Evolutionary conservation across 768 basidiomycete genomes (phyloP), one percentile per base, ranked within the genome.

Genomic region (Brasilioporus rufonigricans): DNA sequence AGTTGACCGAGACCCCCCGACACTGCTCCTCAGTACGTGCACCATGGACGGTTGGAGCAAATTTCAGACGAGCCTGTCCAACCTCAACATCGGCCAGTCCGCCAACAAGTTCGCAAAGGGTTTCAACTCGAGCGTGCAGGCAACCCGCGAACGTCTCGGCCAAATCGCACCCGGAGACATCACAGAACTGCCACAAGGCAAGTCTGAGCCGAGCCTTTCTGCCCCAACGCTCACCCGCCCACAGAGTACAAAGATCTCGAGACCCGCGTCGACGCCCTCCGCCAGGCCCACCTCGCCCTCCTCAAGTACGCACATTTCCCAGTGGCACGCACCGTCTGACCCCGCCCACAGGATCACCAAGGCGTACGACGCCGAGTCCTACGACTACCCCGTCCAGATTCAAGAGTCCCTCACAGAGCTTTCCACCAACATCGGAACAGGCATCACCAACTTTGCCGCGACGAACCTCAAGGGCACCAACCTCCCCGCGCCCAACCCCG

Each of bases 191-290:
- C 90, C 91, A 24, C 87, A 91, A 74, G 93, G 91, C 88, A 7
- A 4, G 29, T n/a, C 39, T 9, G 29, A 10, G n/a, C 16, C 13
- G 27, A 1, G 19, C 19, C 3, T 11, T 9, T 11, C 21, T 11
- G 39, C 39, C 10, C 23, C 14, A 11, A 33, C 23, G 19, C 29
- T 24, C 21, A 35, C 16, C 24, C 24, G 16, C 14, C 1, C 58
- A n/a, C 76, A 91, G 96, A 99, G 71, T 99, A 98, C 80, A 94
- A 87, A 65, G 92, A 96, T 68, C 85, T 99, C 60, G 97, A 99
- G 73, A 79, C 86, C 44, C 88, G 93, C 52, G 97, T 98, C 38
- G 97, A 99, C 73, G 93, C 92, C 29, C 83, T 99, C 49, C 83
- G 85, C 60, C 75, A 80, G 43, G 87, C 91, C 5, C 93, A 96